Evolutionary conservation across 2,329 filamentous ascomycete species (phyloP).

Genomic region (Penicillium sclerotiorum): DNA sequence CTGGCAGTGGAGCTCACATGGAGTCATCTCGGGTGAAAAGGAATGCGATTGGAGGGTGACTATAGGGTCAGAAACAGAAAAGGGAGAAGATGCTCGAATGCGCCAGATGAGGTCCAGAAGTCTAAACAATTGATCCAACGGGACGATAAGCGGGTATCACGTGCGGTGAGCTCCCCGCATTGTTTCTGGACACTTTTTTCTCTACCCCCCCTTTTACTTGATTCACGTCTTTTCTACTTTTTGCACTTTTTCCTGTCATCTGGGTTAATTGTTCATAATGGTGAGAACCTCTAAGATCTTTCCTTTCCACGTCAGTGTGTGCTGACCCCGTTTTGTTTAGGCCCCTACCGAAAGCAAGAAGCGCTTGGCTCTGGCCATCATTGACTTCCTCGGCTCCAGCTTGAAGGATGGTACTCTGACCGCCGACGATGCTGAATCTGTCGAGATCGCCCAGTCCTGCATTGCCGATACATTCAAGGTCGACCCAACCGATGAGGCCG

Average conservation of each 20-base stretch:
- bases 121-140: conserved; percentile 16
- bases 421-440: conserved; percentile 85
- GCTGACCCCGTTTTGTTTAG: conserved; percentile 22
- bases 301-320: background rate
- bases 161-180: conserved; percentile 29
- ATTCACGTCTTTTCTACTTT: conserved; percentile 6
- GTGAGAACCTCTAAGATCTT: conserved; percentile 14
- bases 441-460: conserved; percentile 92
- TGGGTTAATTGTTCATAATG: conserved; percentile 18
- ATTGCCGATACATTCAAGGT: conserved; percentile 96
- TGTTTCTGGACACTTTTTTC: conserved; percentile 14
- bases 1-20: conserved; percentile 35
- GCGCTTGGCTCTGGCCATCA: conserved; percentile 94
- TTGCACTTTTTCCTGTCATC: background rate
- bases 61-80: background rate
- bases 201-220: conserved; percentile 14
- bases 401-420: conserved; percentile 85
- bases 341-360: conserved; percentile 63
- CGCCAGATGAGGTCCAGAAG: conserved; percentile 2
- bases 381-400: conserved; percentile 88
- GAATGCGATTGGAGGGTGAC: background rate
- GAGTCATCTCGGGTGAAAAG: conserved; percentile 39
- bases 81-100: conserved; percentile 4
- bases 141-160: conserved; percentile 28
- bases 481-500: conserved; percentile 74